These are phyloP conservation scores for Cutaneotrichosporon mucoides DNA, from an alignment of 1,284 basidiomycete genomes.

Conservation along the genomic window DNA sequence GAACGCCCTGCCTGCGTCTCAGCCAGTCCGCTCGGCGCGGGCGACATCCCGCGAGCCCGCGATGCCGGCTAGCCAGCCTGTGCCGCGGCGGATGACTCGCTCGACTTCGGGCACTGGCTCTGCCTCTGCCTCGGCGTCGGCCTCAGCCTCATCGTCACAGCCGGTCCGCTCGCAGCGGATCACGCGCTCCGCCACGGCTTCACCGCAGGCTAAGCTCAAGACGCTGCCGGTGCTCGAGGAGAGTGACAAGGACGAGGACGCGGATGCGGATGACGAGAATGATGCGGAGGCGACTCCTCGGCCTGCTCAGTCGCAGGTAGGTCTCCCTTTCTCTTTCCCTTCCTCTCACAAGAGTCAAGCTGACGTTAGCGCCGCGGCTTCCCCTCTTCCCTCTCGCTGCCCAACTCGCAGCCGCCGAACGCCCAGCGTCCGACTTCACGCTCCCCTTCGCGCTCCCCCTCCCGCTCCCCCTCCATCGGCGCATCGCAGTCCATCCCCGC, in stretches of 20 bases:
- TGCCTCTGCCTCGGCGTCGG: too few relatives aligned
- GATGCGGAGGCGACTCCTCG: not conserved
- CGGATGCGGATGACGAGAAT: not conserved
- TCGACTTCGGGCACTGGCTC: not conserved
- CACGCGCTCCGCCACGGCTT: not conserved
- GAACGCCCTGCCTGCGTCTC: not conserved
- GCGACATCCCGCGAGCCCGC: slow-evolving; percentile 1
- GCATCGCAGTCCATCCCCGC: not conserved
- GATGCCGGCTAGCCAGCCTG: not conserved
- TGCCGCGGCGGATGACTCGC: not conserved
- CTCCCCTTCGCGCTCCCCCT: not conserved
- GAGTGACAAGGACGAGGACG: slow-evolving; percentile 3
- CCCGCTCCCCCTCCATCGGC: not conserved
- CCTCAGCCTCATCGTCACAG: too few relatives aligned
- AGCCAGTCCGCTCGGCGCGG: not conserved
- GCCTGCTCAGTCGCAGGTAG: not conserved
- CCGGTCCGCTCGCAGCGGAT: not conserved
- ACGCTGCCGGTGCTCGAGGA: slow-evolving; percentile 2
- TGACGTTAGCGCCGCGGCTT: not conserved
- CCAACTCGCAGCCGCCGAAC: not conserved
- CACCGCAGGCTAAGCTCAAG: not conserved
- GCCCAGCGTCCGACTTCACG: not conserved
- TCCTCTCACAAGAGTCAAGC: not conserved
- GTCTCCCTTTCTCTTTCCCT: too few relatives aligned
- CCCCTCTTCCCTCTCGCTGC: slow-evolving; percentile 1